Base-by-base conservation (phyloP, 495 filamentous ascomycete genomes). In the Cercophora sp. region DNA sequence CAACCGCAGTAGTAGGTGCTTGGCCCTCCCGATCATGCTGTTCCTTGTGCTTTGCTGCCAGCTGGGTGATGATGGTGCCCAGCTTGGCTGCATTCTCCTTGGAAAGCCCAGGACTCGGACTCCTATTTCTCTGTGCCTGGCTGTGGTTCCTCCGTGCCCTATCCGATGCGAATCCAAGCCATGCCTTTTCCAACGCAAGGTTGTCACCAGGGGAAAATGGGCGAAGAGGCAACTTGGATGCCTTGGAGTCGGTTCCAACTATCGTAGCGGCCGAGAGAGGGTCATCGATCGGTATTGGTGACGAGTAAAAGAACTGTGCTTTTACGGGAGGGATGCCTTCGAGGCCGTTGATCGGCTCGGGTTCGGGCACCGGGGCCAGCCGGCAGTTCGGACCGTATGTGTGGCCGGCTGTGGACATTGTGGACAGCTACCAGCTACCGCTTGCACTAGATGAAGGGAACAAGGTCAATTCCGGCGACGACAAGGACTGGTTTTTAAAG, bases 251-350 rank as follows among this genome's bases (percentile, higher is more conserved):
- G 16, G 77, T 65, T 16, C 58, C 69, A 16, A 79, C 68, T 25
- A 80, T 72, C 15, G 86, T 83, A 16, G 86, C 65, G 1, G 85
- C 77, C 4, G 86, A 84, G 35, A 92, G 77, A 10, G 89, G 88
- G 65, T 94, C 89, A 64, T 94, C 89, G 61, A 94, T 86, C 32
- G 88, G 82, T 25, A 88, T 73, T 16, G 79, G 73, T 11, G 88
- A 91, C 24, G 80, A 75, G 68, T 92, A 93, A 64, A 92, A 94
- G 72, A 87, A 94, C 37, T 90, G 89, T 37, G 85, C 77, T 22
- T 75, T 75, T 25, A 87, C 59, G 6, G 71, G 68, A 5, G 82
- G 82, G 40, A 77, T 73, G 51, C 66, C 74, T 32, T 76, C 67
- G 44, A 69, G 63, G 37, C 60, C 60, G 15, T 64, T 56, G n/a